Base-by-base conservation (phyloP, 2,329 filamentous ascomycete species). In the Drechmeria coniospora region DNA sequence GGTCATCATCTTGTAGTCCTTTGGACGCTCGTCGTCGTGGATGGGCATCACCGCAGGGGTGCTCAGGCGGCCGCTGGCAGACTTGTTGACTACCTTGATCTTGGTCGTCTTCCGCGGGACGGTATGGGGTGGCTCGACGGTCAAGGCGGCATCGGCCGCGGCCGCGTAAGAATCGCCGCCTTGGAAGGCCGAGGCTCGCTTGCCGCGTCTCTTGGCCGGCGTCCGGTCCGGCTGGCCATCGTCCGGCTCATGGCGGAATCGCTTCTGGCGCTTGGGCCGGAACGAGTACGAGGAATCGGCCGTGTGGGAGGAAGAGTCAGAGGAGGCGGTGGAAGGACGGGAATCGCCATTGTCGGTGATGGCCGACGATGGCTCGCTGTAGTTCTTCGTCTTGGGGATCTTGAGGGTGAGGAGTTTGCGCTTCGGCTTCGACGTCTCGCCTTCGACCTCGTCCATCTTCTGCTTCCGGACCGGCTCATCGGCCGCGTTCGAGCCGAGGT, bases 1-100 rank as follows among this genome's bases (percentile, higher is more conserved):
- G 26, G 65, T 72, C 67, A 73, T 72, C 23, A 62, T 57, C 20
- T 63, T 61, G 40, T 73, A 73, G 28, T 70, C 65, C 50, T 72
- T 71, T 25, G 38, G 44, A 12, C 45, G 41, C 32, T 63, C 56
- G 15, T 60, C 57, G n/a, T n/a, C n/a, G n/a, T n/a, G n/a, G n/a
- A n/a, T n/a, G n/a, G n/a, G n/a, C n/a, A n/a, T n/a, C n/a, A n/a
- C 20, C 5, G 39, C 32, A 3, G 47, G 45, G 6, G 45, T 50
- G 17, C 42, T 47, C 29, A 49, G 47, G 32, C 50, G 48, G 28
- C 34, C 38, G 10, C 38, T 39, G 8, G 29, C 32, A 6, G 31
- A 31, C 25, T 44, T 47, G 12, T 49, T 45, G 11, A 56, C 48
- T 19, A 56, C 45, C 42, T 54, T 50, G 42, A 58, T 51, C 43